phyloP scores from a whole-genome alignment of 139 green algal genomes.

The Pleodorina starrii region DNA sequence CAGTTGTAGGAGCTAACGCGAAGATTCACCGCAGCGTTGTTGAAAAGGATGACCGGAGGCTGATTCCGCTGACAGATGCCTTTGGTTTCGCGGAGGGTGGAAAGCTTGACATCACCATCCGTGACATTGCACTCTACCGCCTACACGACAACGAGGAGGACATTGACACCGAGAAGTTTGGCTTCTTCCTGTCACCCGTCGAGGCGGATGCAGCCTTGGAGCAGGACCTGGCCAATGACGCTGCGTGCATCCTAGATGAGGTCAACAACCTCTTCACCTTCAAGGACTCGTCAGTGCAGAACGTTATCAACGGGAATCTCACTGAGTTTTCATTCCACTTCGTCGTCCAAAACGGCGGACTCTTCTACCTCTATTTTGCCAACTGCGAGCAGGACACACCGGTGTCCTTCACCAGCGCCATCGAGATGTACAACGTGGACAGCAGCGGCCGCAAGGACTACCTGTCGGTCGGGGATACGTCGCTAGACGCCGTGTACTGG shows the following conservation, averaged over 20 bases:
- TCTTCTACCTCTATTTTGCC: constrained; percentile 88
- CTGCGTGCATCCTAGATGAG: constrained; percentile 61
- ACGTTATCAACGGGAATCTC: constrained; percentile 3
- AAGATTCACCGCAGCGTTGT: constrained; percentile 60
- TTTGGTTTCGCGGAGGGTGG: constrained; percentile 77
- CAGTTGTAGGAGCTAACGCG: background rate
- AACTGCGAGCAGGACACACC: constrained; percentile 86
- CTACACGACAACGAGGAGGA: constrained; percentile 15
- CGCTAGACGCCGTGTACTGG: constrained; percentile 91
- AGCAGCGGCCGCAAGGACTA: constrained; percentile 82
- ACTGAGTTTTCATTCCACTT: constrained; percentile 58
- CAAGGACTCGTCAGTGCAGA: constrained; percentile 58
- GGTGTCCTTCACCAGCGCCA: constrained; percentile 78
- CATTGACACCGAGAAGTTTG: constrained; percentile 55
- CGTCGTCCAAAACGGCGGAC: constrained; percentile 51
- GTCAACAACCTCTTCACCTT: constrained; percentile 64
- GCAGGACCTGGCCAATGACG: constrained; percentile 47
- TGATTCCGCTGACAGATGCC: constrained; percentile 76
- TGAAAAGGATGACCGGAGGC: constrained; percentile 66
- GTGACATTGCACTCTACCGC: constrained; percentile 62
- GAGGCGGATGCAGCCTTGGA: constrained; percentile 59
- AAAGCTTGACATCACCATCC: constrained; percentile 70
- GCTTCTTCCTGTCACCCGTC: constrained; percentile 66
- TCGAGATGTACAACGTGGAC: constrained; percentile 85
- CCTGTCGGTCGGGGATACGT: constrained; percentile 90